A percentile compares a stretch with the other conserved stretches of the same genome.
Evolutionary conservation across 1,139 yeast genomes (phyloP).

Genomic region (Diutina neorugosa): DNA sequence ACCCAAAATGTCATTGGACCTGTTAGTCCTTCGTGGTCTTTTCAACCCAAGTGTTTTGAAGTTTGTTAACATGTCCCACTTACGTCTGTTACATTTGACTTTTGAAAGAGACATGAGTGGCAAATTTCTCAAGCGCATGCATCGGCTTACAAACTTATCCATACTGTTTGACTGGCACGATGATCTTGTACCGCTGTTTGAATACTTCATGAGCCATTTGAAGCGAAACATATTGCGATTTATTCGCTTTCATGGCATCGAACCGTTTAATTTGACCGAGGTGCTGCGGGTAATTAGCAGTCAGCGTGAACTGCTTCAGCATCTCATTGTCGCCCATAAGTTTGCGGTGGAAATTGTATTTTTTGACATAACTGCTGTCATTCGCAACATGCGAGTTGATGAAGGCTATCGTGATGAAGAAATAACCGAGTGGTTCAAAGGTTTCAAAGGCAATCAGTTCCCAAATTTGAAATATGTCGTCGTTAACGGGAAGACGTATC

Average conservation of each 20-base stretch:
- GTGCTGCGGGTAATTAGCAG: neutral
- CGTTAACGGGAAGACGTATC: neutral
- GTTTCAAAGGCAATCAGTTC: slow-evolving; percentile 1
- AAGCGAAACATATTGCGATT: slow-evolving; percentile 1
- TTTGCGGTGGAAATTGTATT: slow-evolving; percentile 1
- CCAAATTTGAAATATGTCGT: slow-evolving; percentile 1
- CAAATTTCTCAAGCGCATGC: slow-evolving; percentile 2
- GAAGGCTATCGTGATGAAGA: slow-evolving; percentile 3
- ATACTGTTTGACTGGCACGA: slow-evolving; percentile 4
- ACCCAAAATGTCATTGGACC: neutral
- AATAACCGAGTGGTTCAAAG: slow-evolving; percentile 3
- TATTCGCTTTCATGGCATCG: slow-evolving; percentile 3
- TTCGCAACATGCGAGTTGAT: slow-evolving; percentile 1
- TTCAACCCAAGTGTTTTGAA: neutral
- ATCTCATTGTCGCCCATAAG: slow-evolving; percentile 2
- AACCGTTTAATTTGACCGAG: slow-evolving; percentile 1
- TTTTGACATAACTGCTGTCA: slow-evolving; percentile 1
- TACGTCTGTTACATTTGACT: slow-evolving; percentile 2
- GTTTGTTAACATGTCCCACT: slow-evolving; percentile 3
- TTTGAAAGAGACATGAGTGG: slow-evolving; percentile 4
- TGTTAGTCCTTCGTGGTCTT: neutral
- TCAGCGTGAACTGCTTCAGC: slow-evolving; percentile 2
- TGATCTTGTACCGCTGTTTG: slow-evolving; percentile 1
- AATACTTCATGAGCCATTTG: neutral
- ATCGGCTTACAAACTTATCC: neutral